Conservation (phyloP, 2,329 filamentous ascomycete genomes). For the Fusarium sublunatum region DNA sequence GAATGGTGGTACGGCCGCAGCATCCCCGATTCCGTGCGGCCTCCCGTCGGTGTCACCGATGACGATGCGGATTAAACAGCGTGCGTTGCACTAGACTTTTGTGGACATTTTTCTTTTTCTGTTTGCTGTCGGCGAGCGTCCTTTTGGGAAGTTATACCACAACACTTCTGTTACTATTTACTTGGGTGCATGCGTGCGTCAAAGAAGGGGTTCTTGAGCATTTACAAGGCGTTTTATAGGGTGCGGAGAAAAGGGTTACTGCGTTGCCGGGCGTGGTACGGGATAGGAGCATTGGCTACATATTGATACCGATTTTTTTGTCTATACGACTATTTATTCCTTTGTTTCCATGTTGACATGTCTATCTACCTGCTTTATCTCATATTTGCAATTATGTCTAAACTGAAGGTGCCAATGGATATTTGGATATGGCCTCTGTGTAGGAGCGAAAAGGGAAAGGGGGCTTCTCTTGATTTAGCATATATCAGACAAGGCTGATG, state of each 20-base stretch:
- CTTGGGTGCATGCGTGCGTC: conserved; percentile 37
- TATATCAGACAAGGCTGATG: conserved; percentile 21
- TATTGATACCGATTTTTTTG: conserved; percentile 42
- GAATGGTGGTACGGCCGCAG: conserved; percentile 70
- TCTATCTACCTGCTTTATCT: background rate
- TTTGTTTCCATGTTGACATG: conserved; percentile 15
- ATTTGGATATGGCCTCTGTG: conserved; percentile 3
- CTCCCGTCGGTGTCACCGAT: conserved; percentile 61
- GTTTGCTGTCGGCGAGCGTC: conserved; percentile 30
- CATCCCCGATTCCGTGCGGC: conserved; percentile 65
- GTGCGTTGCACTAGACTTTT: conserved; percentile 20
- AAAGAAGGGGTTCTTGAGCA: conserved; percentile 46
- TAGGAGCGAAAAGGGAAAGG: conserved; percentile 9
- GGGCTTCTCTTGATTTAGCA: conserved; percentile 14
- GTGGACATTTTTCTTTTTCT: conserved; percentile 26
- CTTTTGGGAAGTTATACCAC: conserved; percentile 26
- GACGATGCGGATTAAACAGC: conserved; percentile 58
- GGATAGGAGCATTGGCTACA: conserved; percentile 36
- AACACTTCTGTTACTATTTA: conserved; percentile 25
- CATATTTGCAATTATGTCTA: conserved; percentile 1
- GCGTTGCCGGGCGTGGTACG: conserved; percentile 33
- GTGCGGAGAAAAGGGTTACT: conserved; percentile 36
- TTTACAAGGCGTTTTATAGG: conserved; percentile 48
- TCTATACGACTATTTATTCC: conserved; percentile 29
- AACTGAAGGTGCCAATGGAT: background rate